Base-by-base conservation (phyloP, 441 rosid species). In the Pelargonium citronellum region DNA sequence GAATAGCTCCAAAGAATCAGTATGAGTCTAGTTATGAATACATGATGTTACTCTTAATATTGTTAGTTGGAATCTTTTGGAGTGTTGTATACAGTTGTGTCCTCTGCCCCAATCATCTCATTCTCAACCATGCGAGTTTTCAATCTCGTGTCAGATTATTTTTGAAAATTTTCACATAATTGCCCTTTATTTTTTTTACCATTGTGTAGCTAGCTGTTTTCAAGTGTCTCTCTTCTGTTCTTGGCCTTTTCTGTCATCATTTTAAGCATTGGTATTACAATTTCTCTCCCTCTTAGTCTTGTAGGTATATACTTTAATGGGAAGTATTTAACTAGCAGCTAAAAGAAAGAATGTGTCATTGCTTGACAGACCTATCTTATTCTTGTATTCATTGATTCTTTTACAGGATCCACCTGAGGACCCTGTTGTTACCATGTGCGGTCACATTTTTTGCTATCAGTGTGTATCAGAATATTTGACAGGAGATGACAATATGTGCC, bases 351-450 rank as follows among this genome's bases (percentile, higher is more conserved):
- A 37, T 37, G 7, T 37, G 41, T 37, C 41, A 64, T 62, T 20
- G 22, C 37, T 47, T 44, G 58, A 51, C 11, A 67, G 55, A 15
- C n/a, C 16, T 64, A 17, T 15, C 68, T 73, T 55, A 62, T 73
- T 24, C 66, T 75, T 70, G 8, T 46, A 20, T 1, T 70, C 10
- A 44, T 64, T 58, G 46, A 69, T 84, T 64, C 67, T 74, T 82
- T 80, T 78, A 65, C 88, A 95, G 99, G 99, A 91, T 83, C 89
- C 96, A 53, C 96, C 99, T 11, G 97, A 92, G 80, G 86, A 86
- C 79, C 86, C 97, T 69, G 89, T 95, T 82, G 89, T 92, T 81
- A 86, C 97, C 64, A 83, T 80, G 81, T 95, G 99, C 75, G 87
- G 91, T 73, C 97, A 92, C 69, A 88, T 95, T 69, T 95, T 91